A percentile compares a stretch with the other conserved stretches of the same genome.
These are phyloP conservation scores for Leccinum subrobustum DNA, from an alignment of 1,284 basidiomycete species.

Conservation along the genomic window DNA sequence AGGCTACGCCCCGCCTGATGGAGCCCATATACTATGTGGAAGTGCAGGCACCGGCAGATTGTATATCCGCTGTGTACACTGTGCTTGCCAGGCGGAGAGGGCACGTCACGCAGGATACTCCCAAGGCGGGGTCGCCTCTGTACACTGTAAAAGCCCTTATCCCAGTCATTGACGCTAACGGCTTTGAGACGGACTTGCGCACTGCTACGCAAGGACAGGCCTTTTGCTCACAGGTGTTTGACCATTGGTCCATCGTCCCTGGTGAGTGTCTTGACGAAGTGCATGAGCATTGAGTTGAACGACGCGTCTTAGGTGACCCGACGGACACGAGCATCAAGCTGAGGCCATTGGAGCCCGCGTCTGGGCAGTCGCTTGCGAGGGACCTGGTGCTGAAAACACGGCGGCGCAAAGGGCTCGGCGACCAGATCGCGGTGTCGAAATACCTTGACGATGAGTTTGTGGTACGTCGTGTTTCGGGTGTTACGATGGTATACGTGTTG, in stretches of 20 bases:
- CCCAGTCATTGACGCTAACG: slow-evolving; percentile 97
- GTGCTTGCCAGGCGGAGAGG: slow-evolving; percentile 95
- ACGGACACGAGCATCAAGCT: slow-evolving; percentile 95
- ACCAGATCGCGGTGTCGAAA: slow-evolving; percentile 92
- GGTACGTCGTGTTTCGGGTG: slow-evolving; percentile 47
- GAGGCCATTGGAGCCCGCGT: slow-evolving; percentile 94
- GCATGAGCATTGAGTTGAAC: slow-evolving; percentile 2
- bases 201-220: slow-evolving; percentile 98
- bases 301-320: slow-evolving; percentile 71
- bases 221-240: slow-evolving; percentile 94
- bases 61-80: slow-evolving; percentile 96
- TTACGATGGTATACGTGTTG: slow-evolving; percentile 5
- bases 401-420: slow-evolving; percentile 91
- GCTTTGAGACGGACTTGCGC: slow-evolving; percentile 97
- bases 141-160: slow-evolving; percentile 98
- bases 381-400: slow-evolving; percentile 97
- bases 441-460: slow-evolving; percentile 94
- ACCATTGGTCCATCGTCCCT: slow-evolving; percentile 98
- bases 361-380: slow-evolving; percentile 86
- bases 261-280: slow-evolving; percentile 47
- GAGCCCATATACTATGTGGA: slow-evolving; percentile 99
- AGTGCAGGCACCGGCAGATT: slow-evolving; percentile 97
- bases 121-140: slow-evolving; percentile 95
- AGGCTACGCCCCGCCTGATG: slow-evolving; percentile 91
- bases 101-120: slow-evolving; percentile 96